Evolutionary conservation across 2,329 filamentous ascomycete species (phyloP).

Genomic region (Colletotrichum ledebouriae): DNA sequence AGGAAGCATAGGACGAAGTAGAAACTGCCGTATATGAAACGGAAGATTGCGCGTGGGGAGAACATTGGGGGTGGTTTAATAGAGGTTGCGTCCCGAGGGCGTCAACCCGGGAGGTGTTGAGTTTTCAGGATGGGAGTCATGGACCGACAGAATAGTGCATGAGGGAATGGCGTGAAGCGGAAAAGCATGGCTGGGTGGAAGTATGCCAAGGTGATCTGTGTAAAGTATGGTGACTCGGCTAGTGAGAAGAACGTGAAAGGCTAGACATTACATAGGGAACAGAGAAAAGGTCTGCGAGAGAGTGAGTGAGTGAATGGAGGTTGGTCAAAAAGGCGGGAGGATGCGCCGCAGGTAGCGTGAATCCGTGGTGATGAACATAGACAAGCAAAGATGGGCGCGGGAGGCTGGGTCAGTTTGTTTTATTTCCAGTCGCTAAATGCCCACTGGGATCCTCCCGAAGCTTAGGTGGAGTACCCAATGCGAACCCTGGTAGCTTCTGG

Average conservation of each 20-base stretch:
- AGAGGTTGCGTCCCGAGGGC: conserved; percentile 34
- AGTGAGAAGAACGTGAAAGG: conserved; percentile 18
- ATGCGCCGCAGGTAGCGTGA: conserved; percentile 29
- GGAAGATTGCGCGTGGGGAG: conserved; percentile 71
- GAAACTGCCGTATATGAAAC: conserved; percentile 83
- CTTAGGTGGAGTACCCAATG: conserved; percentile 34
- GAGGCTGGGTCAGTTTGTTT: conserved; percentile 40
- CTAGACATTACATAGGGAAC: conserved; percentile 38
- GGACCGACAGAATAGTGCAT: conserved; percentile 39
- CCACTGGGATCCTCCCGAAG: conserved; percentile 22
- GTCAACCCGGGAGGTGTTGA: conserved; percentile 43
- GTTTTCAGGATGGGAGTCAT: conserved; percentile 38
- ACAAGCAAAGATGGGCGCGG: conserved; percentile 10
- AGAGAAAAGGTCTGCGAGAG: conserved; percentile 12
- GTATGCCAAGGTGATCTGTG: conserved; percentile 19
- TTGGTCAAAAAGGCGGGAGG: conserved; percentile 34
- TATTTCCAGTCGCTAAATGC: conserved; percentile 14
- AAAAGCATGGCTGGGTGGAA: conserved; percentile 43
- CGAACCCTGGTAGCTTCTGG: conserved; percentile 31
- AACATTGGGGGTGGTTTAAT: conserved; percentile 51
- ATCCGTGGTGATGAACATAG: conserved; percentile 21
- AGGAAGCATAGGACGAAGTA: conserved; percentile 84
- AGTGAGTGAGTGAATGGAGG: conserved; percentile 26
- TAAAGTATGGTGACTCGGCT: conserved; percentile 12
- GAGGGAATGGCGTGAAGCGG: conserved; percentile 45